Percentiles rank a stretch among this genome's conserved stretches.
phyloP scores from a whole-genome alignment of 805 yeast genomes.

The Teunomyces tritomae region DNA sequence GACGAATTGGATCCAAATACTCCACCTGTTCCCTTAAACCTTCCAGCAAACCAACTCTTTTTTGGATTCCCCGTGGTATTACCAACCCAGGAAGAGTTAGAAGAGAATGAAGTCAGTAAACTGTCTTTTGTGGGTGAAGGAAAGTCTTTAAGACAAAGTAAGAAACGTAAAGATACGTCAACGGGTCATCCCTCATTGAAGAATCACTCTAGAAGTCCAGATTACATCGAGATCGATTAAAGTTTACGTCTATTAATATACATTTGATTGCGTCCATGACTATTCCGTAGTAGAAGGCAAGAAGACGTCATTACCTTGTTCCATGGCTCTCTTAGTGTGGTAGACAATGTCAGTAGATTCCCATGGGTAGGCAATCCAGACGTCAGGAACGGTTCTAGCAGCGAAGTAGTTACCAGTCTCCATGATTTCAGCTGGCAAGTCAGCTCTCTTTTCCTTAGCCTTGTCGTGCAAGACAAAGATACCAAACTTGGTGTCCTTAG shows the following conservation, averaged over 20 bases:
- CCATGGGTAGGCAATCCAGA: constrained; percentile 90
- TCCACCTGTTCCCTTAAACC: constrained; percentile 64
- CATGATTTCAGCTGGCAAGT: constrained; percentile 62
- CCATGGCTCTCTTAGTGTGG: constrained; percentile 68
- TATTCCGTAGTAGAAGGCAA: constrained; percentile 30
- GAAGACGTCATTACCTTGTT: constrained; percentile 69
- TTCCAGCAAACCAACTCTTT: constrained; percentile 85
- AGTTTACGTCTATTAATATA: neutral
- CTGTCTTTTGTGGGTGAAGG: constrained; percentile 64
- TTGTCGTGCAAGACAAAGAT: constrained; percentile 79
- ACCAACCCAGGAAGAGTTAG: constrained; percentile 29
- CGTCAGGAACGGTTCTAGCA: constrained; percentile 72
- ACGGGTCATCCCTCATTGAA: constrained; percentile 51
- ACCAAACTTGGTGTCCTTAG: constrained; percentile 59
- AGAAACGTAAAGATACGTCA: constrained; percentile 63
- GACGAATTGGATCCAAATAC: constrained; percentile 53
- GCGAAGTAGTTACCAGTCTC: constrained; percentile 63
- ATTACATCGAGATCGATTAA: constrained; percentile 75
- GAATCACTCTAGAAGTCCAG: constrained; percentile 69
- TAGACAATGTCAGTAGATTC: constrained; percentile 71
- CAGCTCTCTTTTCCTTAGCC: constrained; percentile 67
- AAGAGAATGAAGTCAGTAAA: neutral
- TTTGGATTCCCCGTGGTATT: constrained; percentile 84
- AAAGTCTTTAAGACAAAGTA: constrained; percentile 66
- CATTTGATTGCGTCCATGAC: neutral